Evolutionary conservation across 768 basidiomycete species (phyloP).

Genomic region (Chalciporus chontae): DNA sequence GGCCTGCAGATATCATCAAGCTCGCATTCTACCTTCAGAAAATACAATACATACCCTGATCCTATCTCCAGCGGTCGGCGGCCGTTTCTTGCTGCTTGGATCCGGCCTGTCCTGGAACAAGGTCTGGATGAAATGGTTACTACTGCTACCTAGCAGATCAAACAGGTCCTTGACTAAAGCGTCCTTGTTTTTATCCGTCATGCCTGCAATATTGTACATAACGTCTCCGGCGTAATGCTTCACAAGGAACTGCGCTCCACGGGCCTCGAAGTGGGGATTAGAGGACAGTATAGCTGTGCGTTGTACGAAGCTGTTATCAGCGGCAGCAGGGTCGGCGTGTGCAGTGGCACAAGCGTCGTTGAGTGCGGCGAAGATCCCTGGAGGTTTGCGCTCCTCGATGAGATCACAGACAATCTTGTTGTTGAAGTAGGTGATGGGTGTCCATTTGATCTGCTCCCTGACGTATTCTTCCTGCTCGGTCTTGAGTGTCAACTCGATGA

Average conservation of each 20-base stretch:
- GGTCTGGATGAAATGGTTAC: constrained; percentile 80
- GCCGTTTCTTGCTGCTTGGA: constrained; percentile 95
- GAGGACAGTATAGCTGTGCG: constrained; percentile 75
- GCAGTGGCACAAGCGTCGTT: constrained; percentile 99
- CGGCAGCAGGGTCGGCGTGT: constrained; percentile 93
- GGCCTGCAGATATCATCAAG: constrained; percentile 38
- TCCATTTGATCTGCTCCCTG: constrained; percentile 98
- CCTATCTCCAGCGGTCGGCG: constrained; percentile 95
- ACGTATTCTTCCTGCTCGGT: constrained; percentile 99
- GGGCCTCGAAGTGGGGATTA: constrained; percentile 92
- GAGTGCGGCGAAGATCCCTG: constrained; percentile 95
- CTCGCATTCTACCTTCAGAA: background rate
- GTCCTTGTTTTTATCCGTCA: constrained; percentile 99
- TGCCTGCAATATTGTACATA: constrained; percentile 94
- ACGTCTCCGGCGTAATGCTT: constrained; percentile 98
- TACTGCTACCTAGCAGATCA: constrained; percentile 78
- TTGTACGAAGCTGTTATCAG: constrained; percentile 96
- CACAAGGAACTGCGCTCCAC: constrained; percentile 92
- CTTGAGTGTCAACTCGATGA: constrained; percentile 97
- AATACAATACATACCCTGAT: constrained; percentile 65
- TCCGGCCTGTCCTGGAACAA: constrained; percentile 95
- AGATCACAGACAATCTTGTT: constrained; percentile 98
- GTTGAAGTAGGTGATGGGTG: constrained; percentile 98
- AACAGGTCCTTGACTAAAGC: constrained; percentile 91
- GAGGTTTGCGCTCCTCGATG: constrained; percentile 94